A percentile compares a stretch with the other conserved stretches of the same genome.
These are phyloP conservation scores for Sonneratia caseolaris DNA, from an alignment of 345 rosid species.

Conservation along the genomic window DNA sequence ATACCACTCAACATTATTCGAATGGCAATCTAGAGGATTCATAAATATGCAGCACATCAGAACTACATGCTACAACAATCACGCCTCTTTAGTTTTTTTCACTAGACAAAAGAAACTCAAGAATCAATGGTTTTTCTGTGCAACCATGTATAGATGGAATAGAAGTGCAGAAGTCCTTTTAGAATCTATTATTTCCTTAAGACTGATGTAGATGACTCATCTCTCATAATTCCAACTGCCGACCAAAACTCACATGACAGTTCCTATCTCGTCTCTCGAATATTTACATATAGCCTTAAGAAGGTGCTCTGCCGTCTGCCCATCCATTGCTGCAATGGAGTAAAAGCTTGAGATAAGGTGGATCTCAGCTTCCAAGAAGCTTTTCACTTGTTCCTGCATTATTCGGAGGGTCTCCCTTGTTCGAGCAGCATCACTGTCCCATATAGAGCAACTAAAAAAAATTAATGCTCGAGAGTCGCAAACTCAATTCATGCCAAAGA, in stretches of 20 bases:
- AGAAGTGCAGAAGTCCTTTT: background rate
- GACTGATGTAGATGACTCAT: background rate
- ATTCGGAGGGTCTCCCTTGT: slow-evolving; percentile 66
- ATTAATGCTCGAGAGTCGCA: background rate
- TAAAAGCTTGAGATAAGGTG: slow-evolving; percentile 88
- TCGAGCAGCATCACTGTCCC: slow-evolving; percentile 65
- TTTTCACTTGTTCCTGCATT: slow-evolving; percentile 80
- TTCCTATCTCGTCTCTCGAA: slow-evolving; percentile 52
- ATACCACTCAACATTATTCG: background rate
- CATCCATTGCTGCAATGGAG: slow-evolving; percentile 95
- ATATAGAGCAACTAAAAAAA: background rate
- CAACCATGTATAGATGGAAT: background rate
- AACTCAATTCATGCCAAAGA: background rate
- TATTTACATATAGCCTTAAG: slow-evolving; percentile 57
- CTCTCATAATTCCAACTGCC: background rate
- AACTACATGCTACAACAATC: background rate
- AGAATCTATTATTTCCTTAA: background rate
- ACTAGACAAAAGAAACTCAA: background rate
- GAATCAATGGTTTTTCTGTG: background rate
- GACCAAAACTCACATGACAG: slow-evolving; percentile 60
- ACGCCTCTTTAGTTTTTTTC: background rate
- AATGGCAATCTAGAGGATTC: background rate
- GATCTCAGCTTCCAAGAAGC: slow-evolving; percentile 58
- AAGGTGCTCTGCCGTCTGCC: slow-evolving; percentile 90
- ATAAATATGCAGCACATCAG: background rate